These are phyloP conservation scores for Thyridium curvatum DNA, from an alignment of 2,329 filamentous ascomycete species.

Conservation along the genomic window DNA sequence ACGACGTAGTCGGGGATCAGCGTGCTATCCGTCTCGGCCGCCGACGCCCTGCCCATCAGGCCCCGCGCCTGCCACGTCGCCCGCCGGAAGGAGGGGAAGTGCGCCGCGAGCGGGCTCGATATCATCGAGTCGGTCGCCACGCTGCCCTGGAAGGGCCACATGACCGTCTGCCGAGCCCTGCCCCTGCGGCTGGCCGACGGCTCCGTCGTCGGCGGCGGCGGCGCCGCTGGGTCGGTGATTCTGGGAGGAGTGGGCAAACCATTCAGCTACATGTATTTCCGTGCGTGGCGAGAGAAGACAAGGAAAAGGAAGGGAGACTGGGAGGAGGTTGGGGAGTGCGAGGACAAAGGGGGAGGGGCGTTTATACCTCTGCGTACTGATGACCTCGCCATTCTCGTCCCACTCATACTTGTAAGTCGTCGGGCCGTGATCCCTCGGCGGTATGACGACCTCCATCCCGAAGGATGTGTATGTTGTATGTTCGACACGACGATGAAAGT, in stretches of 20 bases:
- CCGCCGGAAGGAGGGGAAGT: conserved; percentile 8
- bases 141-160: conserved; percentile 29
- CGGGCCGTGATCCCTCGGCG: conserved; percentile 17
- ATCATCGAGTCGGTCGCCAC: conserved; percentile 16
- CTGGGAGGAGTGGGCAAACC: too few relatives aligned
- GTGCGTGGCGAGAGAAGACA: not conserved
- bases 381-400: conserved; percentile 20
- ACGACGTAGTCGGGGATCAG: conserved; percentile 50
- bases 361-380: conserved; percentile 10
- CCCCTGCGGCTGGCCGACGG: not conserved
- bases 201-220: not conserved
- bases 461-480: conserved; percentile 1
- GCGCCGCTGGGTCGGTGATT: not conserved
- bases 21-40: conserved; percentile 24
- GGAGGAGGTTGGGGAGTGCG: too few relatives aligned
- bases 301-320: too few relatives aligned
- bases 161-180: conserved; percentile 15
- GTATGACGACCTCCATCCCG: conserved; percentile 21
- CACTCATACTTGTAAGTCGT: conserved; percentile 17
- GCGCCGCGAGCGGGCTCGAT: conserved; percentile 8
- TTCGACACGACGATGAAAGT: not conserved
- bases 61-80: conserved; percentile 17
- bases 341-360: not conserved
- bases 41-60: conserved; percentile 3
- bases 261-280: not conserved